Evolutionary conservation across 371 early-diverging fungal species (phyloP).

Genomic region (Lichtheimia hyalospora): DNA sequence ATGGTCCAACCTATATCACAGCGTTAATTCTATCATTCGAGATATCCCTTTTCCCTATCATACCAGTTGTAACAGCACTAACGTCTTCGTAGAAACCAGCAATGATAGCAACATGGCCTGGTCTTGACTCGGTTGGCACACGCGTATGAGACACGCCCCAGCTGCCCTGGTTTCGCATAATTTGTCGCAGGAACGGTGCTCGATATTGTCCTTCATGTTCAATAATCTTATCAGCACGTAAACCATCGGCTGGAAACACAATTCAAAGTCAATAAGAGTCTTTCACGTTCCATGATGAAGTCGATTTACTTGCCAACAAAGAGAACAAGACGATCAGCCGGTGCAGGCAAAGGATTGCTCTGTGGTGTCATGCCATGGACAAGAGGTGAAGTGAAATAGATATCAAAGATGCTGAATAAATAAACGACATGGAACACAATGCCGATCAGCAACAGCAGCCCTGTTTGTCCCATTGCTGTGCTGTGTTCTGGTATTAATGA

Average conservation of each 20-base stretch:
- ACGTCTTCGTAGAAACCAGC: conserved; percentile 98
- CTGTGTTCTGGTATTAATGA: too few species aligned
- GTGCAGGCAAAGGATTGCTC: conserved; percentile 65
- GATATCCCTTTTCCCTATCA: neutral
- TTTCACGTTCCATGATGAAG: too few species aligned
- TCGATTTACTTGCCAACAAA: conserved; percentile 69
- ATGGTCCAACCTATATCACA: conserved; percentile 84
- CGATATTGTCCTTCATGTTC: conserved; percentile 56
- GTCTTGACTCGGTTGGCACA: conserved; percentile 98
- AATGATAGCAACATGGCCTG: conserved; percentile 96
- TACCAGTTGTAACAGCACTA: conserved; percentile 93
- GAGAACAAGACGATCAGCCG: conserved; percentile 88
- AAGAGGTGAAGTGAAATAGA: conserved; percentile 96
- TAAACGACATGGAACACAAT: conserved; percentile 91
- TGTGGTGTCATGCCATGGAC: conserved; percentile 94
- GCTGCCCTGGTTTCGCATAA: conserved; percentile 65
- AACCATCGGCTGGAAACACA: conserved; percentile 75
- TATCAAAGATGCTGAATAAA: conserved; percentile 92
- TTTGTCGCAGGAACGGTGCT: conserved; percentile 75
- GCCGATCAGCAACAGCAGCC: conserved; percentile 66
- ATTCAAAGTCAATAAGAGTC: neutral
- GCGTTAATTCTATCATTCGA: neutral
- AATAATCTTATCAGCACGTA: conserved; percentile 90
- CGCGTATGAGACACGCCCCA: conserved; percentile 96
- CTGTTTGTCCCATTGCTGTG: conserved; percentile 36